Evolutionary conservation across 768 basidiomycete species (phyloP).

Genomic region (Leccinum disarticulatum): DNA sequence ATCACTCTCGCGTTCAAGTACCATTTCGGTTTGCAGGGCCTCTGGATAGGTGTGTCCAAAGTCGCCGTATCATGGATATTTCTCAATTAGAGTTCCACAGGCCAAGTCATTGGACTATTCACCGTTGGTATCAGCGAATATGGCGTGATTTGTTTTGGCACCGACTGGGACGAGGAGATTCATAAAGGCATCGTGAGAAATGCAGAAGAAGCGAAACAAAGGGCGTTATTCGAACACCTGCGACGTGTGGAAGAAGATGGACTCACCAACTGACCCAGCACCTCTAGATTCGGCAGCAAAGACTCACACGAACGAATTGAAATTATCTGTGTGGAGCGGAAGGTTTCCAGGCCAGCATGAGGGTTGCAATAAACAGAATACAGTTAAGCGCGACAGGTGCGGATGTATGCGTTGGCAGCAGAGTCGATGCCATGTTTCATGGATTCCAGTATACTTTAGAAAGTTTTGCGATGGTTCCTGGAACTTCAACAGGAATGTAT

Average conservation of each 20-base stretch:
- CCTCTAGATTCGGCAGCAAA: not conserved
- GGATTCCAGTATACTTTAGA: not conserved
- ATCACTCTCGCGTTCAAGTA: slow-evolving; percentile 49
- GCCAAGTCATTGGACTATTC: slow-evolving; percentile 73
- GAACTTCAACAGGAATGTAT: not conserved
- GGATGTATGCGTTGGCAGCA: not conserved
- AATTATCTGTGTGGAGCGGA: not conserved
- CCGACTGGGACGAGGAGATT: slow-evolving; percentile 49
- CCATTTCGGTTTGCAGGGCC: slow-evolving; percentile 45
- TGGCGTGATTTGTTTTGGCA: slow-evolving; percentile 53
- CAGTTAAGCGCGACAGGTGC: not conserved
- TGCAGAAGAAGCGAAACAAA: slow-evolving; percentile 32
- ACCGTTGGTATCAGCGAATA: slow-evolving; percentile 72
- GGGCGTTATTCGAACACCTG: slow-evolving; percentile 23
- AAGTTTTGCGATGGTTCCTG: not conserved
- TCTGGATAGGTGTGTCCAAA: slow-evolving; percentile 47
- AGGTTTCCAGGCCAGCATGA: not conserved
- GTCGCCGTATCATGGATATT: not conserved
- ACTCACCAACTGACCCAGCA: slow-evolving; percentile 19
- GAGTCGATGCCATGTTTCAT: not conserved
- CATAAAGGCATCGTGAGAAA: slow-evolving; percentile 40
- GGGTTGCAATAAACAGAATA: not conserved
- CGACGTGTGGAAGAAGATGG: slow-evolving; percentile 11
- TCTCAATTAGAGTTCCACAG: slow-evolving; percentile 34
- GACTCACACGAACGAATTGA: not conserved